These are phyloP conservation scores for Leccinum pseudoinsigne DNA, from an alignment of 1,284 basidiomycete species.

Conservation along the genomic window DNA sequence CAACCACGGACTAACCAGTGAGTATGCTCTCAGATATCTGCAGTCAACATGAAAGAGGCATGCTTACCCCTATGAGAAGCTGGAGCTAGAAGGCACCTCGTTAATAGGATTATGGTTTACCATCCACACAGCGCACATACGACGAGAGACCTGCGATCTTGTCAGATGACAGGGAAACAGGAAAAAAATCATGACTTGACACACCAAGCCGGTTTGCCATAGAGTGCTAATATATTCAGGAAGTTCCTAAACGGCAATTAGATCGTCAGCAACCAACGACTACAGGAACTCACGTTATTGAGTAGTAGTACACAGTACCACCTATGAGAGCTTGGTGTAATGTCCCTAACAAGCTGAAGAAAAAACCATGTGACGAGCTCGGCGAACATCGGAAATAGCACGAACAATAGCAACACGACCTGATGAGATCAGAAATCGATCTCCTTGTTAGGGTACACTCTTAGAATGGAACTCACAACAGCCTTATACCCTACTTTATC, in stretches of 20 bases:
- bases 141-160: constrained; percentile 21
- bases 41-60: neutral
- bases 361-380: neutral
- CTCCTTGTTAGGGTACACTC: neutral
- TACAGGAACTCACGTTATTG: constrained; percentile 41
- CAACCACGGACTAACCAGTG: constrained; percentile 49
- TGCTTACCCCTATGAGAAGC: constrained; percentile 55
- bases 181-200: constrained; percentile 6
- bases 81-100: constrained; percentile 44
- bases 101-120: constrained; percentile 3
- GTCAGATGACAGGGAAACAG: constrained; percentile 8
- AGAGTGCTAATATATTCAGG: constrained; percentile 41
- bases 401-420: constrained; percentile 28
- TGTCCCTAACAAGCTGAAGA: constrained; percentile 47
- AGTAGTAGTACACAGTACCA: constrained; percentile 58
- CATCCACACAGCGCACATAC: constrained; percentile 16
- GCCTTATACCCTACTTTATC: constrained; percentile 55
- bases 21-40: constrained; percentile 8
- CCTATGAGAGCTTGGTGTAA: constrained; percentile 55
- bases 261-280: neutral
- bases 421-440: constrained; percentile 5
- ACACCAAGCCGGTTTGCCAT: constrained; percentile 49
- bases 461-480: constrained; percentile 43
- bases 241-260: constrained; percentile 45
- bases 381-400: neutral